Percentiles rank a stretch among this genome's conserved stretches.
Conservation (phyloP, 495 filamentous ascomycete species). For the Aspergillus nidulans region DNA sequence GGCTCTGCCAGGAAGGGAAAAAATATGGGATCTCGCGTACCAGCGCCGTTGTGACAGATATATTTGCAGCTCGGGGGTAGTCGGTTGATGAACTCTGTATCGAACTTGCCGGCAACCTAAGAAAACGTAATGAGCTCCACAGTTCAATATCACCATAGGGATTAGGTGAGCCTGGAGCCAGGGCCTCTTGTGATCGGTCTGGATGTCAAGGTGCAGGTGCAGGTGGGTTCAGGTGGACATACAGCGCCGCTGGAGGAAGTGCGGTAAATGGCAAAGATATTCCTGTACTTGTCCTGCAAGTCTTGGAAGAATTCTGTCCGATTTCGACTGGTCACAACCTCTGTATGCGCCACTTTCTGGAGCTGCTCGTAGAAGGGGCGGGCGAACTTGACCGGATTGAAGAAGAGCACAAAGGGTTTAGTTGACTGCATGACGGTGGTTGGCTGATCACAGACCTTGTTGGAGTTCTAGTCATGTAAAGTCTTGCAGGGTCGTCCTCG, state of each 20-base stretch:
- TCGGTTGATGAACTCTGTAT: background rate
- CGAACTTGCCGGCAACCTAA: background rate
- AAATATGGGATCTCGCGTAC: constrained; percentile 17
- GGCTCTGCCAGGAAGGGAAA: background rate
- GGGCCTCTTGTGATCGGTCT: too few species aligned
- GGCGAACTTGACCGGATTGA: background rate
- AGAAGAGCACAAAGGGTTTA: background rate
- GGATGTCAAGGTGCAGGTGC: too few species aligned
- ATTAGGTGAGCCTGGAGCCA: background rate
- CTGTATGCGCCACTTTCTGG: background rate
- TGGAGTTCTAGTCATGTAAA: too few species aligned
- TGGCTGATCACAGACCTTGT: background rate
- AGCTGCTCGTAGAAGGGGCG: background rate
- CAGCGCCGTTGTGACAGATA: background rate
- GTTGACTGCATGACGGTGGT: background rate
- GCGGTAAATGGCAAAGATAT: background rate
- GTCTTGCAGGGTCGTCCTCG: too few species aligned
- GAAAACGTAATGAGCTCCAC: background rate
- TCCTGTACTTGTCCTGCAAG: background rate
- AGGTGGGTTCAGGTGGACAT: background rate
- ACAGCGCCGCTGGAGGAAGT: background rate
- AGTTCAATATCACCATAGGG: too few species aligned
- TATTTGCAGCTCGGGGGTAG: background rate
- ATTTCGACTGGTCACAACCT: background rate
- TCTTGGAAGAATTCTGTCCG: background rate